phyloP scores from a whole-genome alignment of 2,329 filamentous ascomycete species.

The Talaromyces sp. region DNA sequence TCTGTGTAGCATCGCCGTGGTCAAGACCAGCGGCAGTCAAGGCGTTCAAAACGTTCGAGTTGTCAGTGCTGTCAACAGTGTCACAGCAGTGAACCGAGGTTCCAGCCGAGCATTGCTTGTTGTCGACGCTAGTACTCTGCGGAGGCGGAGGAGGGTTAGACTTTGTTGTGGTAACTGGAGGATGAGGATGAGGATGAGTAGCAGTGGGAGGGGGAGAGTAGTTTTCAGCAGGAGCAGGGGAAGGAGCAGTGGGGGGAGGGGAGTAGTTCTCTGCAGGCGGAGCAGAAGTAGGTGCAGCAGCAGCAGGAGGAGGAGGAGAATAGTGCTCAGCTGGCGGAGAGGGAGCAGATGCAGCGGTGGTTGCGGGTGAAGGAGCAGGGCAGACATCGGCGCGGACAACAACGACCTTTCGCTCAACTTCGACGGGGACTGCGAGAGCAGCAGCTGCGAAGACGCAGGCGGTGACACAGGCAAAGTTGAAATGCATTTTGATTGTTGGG shows the following conservation, averaged over 20 bases:
- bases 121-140: constrained; percentile 15
- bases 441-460: constrained; percentile 18
- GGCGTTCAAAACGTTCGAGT: constrained; percentile 18
- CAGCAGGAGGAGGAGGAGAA: constrained; percentile 10
- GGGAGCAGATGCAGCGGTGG: constrained; percentile 9
- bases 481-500: constrained; percentile 18
- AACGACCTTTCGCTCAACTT: constrained; percentile 19
- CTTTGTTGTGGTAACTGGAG: constrained; percentile 14
- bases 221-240: too few species aligned
- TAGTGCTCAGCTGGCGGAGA: constrained; percentile 13
- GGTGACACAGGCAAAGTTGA: constrained; percentile 20
- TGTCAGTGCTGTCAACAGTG: constrained; percentile 19
- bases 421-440: constrained; percentile 19
- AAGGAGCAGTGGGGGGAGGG: too few species aligned
- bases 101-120: constrained; percentile 16
- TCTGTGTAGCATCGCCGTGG: constrained; percentile 12
- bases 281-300: constrained; percentile 1
- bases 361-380: constrained; percentile 18
- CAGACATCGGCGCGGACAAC: constrained; percentile 19
- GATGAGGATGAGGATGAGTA: constrained; percentile 2
- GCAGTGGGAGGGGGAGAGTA: neutral
- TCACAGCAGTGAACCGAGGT: constrained; percentile 19
- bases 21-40: constrained; percentile 17
- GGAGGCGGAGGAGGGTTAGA: constrained; percentile 17
- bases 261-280: constrained; percentile 3